Base-by-base conservation (phyloP, 2,329 filamentous ascomycete genomes). In the Sphaerostilbella broomeana region DNA sequence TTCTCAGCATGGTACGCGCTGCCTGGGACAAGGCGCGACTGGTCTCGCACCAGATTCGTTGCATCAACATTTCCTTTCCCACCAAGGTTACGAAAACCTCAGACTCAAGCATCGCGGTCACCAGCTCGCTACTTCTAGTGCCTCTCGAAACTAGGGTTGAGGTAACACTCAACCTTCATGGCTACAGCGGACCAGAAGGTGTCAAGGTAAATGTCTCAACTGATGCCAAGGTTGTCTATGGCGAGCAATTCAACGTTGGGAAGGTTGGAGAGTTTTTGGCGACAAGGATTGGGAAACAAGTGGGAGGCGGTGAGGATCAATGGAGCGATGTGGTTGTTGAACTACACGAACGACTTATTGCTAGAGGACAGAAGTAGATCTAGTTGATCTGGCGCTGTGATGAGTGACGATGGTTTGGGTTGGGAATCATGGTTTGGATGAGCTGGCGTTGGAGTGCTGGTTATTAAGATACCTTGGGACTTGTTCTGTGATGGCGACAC, bases 221-320 rank as follows among this genome's bases (percentile, higher is more conserved):
- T 1, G 65, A 64, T 16, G 83, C 79, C 0, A 69, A 67, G 37
- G 77, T 89, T 1, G 67, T 87, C 2, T 92, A 92, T 56, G 86
- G 86, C 0, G 84, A 90, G 61, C 71, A 75, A 44, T 88, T 89
- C 58, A 85, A 86, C 47, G 77, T 79, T 47, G 74, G 69, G 35
- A 88, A 86, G 60, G 81, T 92, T 67, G 68, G 65, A n/a, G 82
- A 86, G 40, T 88, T 84, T 49, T 55, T 92, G 46, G 59, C 65
- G 10, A 71, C 72, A 24, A 57, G 55, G 69, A 72, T 56, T 63
- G 81, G 53, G 60, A 68, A 32, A 49, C 52, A n/a, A 59, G 45
- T 58, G 41, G 46, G 57, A 47, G 44, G 56, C 41, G 49, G 58
- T 50, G 49, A 57, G 30, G 62, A 65, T 44, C 54, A 56, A 11